Base-by-base conservation (phyloP, 2,329 filamentous ascomycete species). In the Botryotinia calthae region DNA sequence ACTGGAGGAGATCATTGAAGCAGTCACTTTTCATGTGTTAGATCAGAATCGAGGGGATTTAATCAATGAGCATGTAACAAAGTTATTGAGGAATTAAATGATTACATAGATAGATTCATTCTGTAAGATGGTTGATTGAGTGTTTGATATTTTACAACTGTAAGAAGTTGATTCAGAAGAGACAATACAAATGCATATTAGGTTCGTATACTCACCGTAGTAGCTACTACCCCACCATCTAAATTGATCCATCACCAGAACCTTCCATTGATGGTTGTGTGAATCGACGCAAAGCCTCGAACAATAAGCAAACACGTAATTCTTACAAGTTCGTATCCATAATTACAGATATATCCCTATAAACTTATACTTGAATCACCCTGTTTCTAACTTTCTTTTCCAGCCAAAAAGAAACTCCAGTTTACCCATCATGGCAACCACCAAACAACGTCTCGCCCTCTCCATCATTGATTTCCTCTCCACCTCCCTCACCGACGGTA, bases 401-500 rank as follows among this genome's bases (percentile, higher is more conserved):
- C 1, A 63, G 10, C 34, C 58, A 12, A 34, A 34, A 65, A 59
- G 37, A 10, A 65, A 28, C 5, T 48, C 22, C 7, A 25, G n/a
- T 18, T 65, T 71, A 28, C 42, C 44, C 70, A 76, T 72, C n/a
- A 79, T 80, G 79, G 79, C 79, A 58, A 81, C 79, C 54, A 81
- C 79, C 31, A 81, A 82, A 72, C 89, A 99, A 89, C 94, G 95
- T 85, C 92, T 99, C 76, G 96, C 96, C 83, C 93, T 99, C 82
- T 94, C 96, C 79, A 95, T 99, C 83, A 94, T 97, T 86, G 94
- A 98, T 85, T 99, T 97, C 86, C 91, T 99, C 75, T 88, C 88
- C 79, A 90, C 89, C 74, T 97, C 94, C 63, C 86, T 94, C 78
- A 91, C 90, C 75, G 96, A 99, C 82, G 96, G 96, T 80, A 97